Evolutionary conservation across 495 filamentous ascomycete genomes (phyloP), one percentile per base, ranked within the genome.

Genomic region (Amniculicola lignicola): DNA sequence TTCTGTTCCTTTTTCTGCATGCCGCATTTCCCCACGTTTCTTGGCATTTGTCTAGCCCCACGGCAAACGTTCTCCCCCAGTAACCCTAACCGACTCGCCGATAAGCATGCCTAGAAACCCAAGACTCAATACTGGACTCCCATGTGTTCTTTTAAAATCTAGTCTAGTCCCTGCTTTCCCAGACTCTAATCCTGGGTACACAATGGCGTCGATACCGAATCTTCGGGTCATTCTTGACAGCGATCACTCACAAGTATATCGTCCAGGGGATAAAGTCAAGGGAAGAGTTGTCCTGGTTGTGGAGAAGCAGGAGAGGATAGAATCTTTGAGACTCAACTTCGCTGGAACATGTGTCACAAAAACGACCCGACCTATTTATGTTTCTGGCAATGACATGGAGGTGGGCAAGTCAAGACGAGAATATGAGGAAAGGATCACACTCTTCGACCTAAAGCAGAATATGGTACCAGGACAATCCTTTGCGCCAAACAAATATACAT

Each of bases 51-150:
- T 12, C 31, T 41, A 28, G 9, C 25, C 37, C 14, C 35, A n/a
- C 59, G 60, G 60, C 14, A 59, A 63, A 63, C 60, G 16, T 58
- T 48, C 42, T 54, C 54, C 52, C 33, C 51, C 44, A 40, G 43
- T 37, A 42, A 42, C 54, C 24, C n/a, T n/a, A n/a, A n/a, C n/a
- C n/a, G n/a, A n/a, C n/a, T 29, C 18, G 25, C 58, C 39, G 51
- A 43, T 54, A 56, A 54, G 51, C 48, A 29, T 54, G 18, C 18
- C 49, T 40, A 12, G 25, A 16, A 6, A 33, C 7, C n/a, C 7
- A 33, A 19, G 37, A 19, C 18, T 22, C 10, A 27, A 22, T 21
- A 43, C 19, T 55, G 6, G 38, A 54, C 16, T 21, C 16, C 28
- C 41, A 27, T 24, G 2, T 31, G 23, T 21, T 10, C 41, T 48